Percentiles rank a stretch among this genome's conserved stretches.
Conservation (phyloP, 2,329 filamentous ascomycete species). For the Oidium heveae region DNA sequence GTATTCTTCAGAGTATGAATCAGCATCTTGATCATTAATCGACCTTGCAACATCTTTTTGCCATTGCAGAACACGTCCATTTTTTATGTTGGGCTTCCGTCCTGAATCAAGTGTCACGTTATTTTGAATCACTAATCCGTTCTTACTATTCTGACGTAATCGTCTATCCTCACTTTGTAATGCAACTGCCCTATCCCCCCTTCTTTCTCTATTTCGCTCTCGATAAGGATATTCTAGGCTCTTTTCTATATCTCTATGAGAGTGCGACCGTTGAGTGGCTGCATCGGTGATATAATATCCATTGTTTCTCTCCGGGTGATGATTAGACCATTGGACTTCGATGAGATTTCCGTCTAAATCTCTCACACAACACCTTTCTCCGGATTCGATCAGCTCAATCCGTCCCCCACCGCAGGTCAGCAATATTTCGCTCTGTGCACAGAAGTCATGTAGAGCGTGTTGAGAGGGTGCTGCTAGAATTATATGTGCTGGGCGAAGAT, state of each 20-base stretch:
- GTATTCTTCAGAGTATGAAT: not conserved
- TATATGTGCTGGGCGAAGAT: conserved; percentile 21
- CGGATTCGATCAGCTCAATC: conserved; percentile 1
- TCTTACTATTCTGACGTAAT: not conserved
- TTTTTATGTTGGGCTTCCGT: conserved; percentile 8
- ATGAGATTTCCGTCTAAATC: conserved; percentile 71
- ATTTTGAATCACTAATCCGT: no score
- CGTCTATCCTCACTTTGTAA: not conserved
- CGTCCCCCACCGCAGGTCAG: not conserved
- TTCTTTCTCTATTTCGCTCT: not conserved
- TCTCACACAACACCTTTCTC: conserved; percentile 25
- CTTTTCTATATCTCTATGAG: not conserved
- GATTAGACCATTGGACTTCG: conserved; percentile 30
- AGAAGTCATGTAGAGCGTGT: conserved; percentile 41
- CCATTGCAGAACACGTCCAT: conserved; percentile 19
- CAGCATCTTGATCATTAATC: not conserved
- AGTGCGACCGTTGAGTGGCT: not conserved
- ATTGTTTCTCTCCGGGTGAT: not conserved
- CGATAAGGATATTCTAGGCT: not conserved
- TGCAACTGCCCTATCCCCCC: not conserved
- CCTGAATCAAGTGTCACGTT: not conserved
- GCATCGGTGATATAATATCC: not conserved
- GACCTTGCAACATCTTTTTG: conserved; percentile 16
- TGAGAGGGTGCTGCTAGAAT: conserved; percentile 36
- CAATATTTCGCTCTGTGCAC: conserved; percentile 23